Evolutionary conservation across 371 early-diverging fungal genomes (phyloP).

Genomic region (Entomophthora muscae): DNA sequence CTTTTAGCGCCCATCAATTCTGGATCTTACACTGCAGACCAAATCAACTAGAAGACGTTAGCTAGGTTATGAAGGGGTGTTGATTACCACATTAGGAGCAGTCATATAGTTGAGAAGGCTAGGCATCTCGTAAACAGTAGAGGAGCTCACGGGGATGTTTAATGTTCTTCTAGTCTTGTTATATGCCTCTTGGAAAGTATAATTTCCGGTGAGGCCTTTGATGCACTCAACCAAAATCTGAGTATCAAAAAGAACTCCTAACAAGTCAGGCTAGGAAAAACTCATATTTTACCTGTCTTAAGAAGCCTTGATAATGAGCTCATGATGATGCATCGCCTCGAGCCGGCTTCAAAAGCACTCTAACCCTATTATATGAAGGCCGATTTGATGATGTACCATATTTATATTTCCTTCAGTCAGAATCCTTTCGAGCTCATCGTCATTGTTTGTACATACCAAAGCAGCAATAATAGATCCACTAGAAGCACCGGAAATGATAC

Average conservation of each 20-base stretch:
- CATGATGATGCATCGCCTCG: constrained; percentile 19
- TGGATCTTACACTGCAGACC: constrained; percentile 65
- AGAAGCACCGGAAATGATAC: constrained; percentile 77
- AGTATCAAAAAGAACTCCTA: constrained; percentile 52
- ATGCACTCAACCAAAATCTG: constrained; percentile 45
- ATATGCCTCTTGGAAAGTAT: constrained; percentile 69
- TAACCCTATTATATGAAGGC: constrained; percentile 1
- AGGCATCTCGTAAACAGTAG: constrained; percentile 61
- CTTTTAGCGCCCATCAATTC: neutral
- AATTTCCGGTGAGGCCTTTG: constrained; percentile 50
- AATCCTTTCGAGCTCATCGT: constrained; percentile 41
- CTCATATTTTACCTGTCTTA: constrained; percentile 30
- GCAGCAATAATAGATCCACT: constrained; percentile 83
- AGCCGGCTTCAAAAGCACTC: constrained; percentile 24
- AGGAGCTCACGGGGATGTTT: constrained; percentile 65
- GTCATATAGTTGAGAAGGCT: constrained; percentile 63
- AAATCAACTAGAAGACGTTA: constrained; percentile 29
- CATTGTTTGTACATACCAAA: constrained; percentile 57
- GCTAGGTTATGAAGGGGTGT: neutral
- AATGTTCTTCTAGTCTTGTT: constrained; percentile 52
- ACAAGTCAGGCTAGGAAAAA: neutral
- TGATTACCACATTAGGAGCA: constrained; percentile 63
- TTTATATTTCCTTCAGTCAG: neutral
- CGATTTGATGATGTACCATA: neutral
- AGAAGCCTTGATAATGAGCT: constrained; percentile 38